A percentile compares a stretch with the other conserved stretches of the same genome.
phyloP scores from a whole-genome alignment of 2,329 filamentous ascomycete genomes.

The Bipolaris zeicola region DNA sequence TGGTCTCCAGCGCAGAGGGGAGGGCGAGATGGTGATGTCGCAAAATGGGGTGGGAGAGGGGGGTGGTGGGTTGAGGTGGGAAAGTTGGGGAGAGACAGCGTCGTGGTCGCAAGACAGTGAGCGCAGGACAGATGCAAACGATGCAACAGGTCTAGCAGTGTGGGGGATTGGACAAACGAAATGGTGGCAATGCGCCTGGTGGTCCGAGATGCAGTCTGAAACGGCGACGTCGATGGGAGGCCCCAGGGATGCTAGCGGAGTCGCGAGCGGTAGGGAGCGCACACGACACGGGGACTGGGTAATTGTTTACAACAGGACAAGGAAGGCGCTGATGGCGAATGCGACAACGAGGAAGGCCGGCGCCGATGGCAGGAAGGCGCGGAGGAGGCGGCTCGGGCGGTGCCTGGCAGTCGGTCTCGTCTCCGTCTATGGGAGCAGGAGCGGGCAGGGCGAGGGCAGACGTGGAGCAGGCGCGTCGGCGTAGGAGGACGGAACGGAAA shows the following conservation, averaged over 20 bases:
- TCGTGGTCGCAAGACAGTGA: slow-evolving; percentile 12
- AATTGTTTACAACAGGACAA: slow-evolving; percentile 11
- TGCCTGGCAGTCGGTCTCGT: not conserved
- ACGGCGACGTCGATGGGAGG: slow-evolving; percentile 33
- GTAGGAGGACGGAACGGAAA: slow-evolving; percentile 1
- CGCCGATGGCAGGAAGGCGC: slow-evolving; percentile 16
- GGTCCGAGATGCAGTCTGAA: slow-evolving; percentile 41
- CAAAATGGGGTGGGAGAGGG: slow-evolving; percentile 24
- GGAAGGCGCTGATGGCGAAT: slow-evolving; percentile 12
- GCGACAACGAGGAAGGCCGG: slow-evolving; percentile 10
- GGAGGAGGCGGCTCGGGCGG: slow-evolving; percentile 11
- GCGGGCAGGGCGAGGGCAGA: slow-evolving; percentile 1
- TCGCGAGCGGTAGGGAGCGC: slow-evolving; percentile 7
- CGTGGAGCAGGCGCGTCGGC: slow-evolving; percentile 1
- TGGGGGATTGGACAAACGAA: slow-evolving; percentile 23
- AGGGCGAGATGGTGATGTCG: slow-evolving; percentile 25
- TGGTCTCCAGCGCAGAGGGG: slow-evolving; percentile 42
- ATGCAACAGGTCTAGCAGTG: slow-evolving; percentile 21
- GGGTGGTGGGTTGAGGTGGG: slow-evolving; percentile 13
- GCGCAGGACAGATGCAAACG: slow-evolving; percentile 16
- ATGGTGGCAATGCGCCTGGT: slow-evolving; percentile 26
- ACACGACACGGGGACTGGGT: slow-evolving; percentile 1
- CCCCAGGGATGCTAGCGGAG: slow-evolving; percentile 19
- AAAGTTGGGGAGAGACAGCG: slow-evolving; percentile 2
- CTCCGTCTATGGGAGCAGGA: not conserved